A percentile compares a stretch with the other conserved stretches of the same genome.
phyloP scores from a whole-genome alignment of 1,139 yeast species.

The Zhuliangozyma blackwelliae region DNA sequence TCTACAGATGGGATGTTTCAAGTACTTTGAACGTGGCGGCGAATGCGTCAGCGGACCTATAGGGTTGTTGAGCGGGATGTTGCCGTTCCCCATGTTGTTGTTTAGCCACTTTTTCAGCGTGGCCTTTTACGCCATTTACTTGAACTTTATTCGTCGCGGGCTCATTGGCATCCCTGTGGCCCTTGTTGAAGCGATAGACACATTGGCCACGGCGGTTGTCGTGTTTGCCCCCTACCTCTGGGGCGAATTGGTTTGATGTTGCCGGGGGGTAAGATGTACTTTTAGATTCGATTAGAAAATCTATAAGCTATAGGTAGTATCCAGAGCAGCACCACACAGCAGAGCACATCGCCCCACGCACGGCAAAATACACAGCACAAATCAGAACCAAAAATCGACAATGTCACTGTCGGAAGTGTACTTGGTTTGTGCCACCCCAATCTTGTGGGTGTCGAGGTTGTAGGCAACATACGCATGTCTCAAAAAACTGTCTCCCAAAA shows the following conservation, averaged over 20 bases:
- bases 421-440: conserved; percentile 60
- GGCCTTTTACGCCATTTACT: conserved; percentile 75
- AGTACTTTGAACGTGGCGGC: conserved; percentile 82
- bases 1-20: conserved; percentile 85
- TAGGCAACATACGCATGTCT: conserved; percentile 67
- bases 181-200: conserved; percentile 61
- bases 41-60: conserved; percentile 75
- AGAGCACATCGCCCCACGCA: too few species aligned
- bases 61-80: conserved; percentile 75
- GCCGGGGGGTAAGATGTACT: too few species aligned
- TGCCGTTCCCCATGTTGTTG: conserved; percentile 68
- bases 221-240: conserved; percentile 76
- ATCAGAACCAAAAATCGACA: background rate
- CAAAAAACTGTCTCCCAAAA: conserved; percentile 65
- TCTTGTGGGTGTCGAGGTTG: conserved; percentile 56
- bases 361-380: background rate
- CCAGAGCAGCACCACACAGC: too few species aligned
- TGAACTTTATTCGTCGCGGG: conserved; percentile 68
- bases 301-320: too few species aligned
- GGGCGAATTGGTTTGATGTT: conserved; percentile 40
- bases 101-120: conserved; percentile 87
- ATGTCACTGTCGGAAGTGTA: conserved; percentile 4
- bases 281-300: too few species aligned
- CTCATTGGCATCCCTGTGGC: conserved; percentile 68
- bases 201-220: conserved; percentile 66